Evolutionary conservation across 176 grass and related monocot genomes (phyloP).

Genomic region (Paspalum vaginatum): DNA sequence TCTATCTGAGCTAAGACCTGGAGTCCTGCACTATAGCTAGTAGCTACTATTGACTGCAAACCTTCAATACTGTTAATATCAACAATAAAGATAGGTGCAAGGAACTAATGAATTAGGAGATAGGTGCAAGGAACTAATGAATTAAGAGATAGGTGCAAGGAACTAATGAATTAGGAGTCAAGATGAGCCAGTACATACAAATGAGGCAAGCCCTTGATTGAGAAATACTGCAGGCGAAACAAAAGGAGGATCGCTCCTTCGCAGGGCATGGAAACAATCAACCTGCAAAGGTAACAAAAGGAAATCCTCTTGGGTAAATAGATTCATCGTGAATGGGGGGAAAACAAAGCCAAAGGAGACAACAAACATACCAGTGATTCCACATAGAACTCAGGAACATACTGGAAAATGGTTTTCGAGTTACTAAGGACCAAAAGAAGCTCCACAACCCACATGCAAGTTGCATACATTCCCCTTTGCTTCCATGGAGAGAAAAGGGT

Average conservation of each 20-base stretch:
- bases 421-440: constrained; percentile 78
- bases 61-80: neutral
- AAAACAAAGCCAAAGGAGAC: constrained; percentile 13
- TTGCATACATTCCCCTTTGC: constrained; percentile 93
- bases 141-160: neutral
- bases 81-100: neutral
- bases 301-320: neutral
- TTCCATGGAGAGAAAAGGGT: constrained; percentile 90
- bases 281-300: constrained; percentile 56
- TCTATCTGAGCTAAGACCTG: neutral
- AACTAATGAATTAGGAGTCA: constrained; percentile 16
- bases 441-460: constrained; percentile 92
- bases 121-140: constrained; percentile 7
- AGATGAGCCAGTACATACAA: constrained; percentile 58
- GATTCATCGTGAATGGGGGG: constrained; percentile 20
- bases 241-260: constrained; percentile 88
- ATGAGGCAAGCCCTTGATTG: constrained; percentile 74
- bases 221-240: constrained; percentile 78
- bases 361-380: constrained; percentile 73
- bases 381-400: constrained; percentile 85
- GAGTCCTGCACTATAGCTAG: neutral
- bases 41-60: constrained; percentile 13
- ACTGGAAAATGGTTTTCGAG: constrained; percentile 56
- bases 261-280: constrained; percentile 84
- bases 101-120: constrained; percentile 15